Evolutionary conservation across 2,329 filamentous ascomycete species (phyloP), one percentile per base, ranked within the genome.

Genomic region (Colletotrichum tabaci): DNA sequence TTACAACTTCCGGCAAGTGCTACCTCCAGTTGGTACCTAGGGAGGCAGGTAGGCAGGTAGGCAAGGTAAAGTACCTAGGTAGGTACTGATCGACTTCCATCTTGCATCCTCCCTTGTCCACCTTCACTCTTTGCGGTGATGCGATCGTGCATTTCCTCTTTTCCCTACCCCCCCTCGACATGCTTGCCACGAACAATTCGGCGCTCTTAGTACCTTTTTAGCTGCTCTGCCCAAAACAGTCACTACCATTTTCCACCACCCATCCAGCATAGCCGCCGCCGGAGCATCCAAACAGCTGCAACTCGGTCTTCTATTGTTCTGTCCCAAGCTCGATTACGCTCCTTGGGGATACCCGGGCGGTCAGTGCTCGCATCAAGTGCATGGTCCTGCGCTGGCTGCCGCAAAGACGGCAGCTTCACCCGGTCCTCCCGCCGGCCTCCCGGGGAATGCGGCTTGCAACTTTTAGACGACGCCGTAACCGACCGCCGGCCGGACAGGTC

Each of bases 401-500:
- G 64, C 63, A 72, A 66, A 66, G 66, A 60, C 62, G 49, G 62
- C 49, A 60, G 60, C 68, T 68, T 69, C 57, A 35, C 35, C 44
- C n/a, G 38, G 62, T 44, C 63, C 13, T 42, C 49, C 56, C 44
- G 42, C 67, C 62, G 56, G 64, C 44, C 44, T 55, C 44, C 57
- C 67, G 63, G 67, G 67, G 63, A 71, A 61, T 64, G 53, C 67
- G 62, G 62, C 61, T 57, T 67, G 67, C 21, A 57, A 56, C 56
- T 47, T 47, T 52, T 35, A 61, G 42, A 23, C 67, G 63, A 49
- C 42, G 35, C 40, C 49, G 40, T 30, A 40, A 26, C 40, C 30
- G 56, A 52, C 42, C 55, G 16, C 44, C 35, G 66, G 35, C 53
- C 38, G 66, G 26, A 56, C 42, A 64, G 40, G 50, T 63, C 35